A percentile compares a stretch with the other conserved stretches of the same genome.
Conservation (phyloP, 148 eudicot genomes). For the Spergularia bocconei region DNA sequence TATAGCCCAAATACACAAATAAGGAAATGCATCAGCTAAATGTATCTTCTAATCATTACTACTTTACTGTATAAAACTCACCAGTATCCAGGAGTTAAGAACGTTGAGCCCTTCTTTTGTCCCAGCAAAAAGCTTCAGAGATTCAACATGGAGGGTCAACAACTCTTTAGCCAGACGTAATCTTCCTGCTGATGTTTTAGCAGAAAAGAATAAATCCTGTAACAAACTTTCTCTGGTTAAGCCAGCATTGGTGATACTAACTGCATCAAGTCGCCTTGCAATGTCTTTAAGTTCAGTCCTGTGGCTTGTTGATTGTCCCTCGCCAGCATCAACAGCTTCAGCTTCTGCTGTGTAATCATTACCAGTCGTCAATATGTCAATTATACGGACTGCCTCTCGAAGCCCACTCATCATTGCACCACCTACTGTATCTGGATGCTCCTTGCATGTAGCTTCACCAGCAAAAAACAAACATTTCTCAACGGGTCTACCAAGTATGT, state of each 20-base stretch:
- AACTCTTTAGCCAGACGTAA: conserved; percentile 86
- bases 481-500: conserved; percentile 87
- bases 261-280: conserved; percentile 72
- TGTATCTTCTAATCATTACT: conserved; percentile 3
- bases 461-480: conserved; percentile 94
- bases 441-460: conserved; percentile 99
- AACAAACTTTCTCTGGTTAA: conserved; percentile 56
- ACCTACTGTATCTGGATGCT: conserved; percentile 99
- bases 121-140: conserved; percentile 90
- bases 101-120: conserved; percentile 77
- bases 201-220: conserved; percentile 67
- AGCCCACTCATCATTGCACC: conserved; percentile 99
- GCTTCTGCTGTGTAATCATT: conserved; percentile 85
- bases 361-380: conserved; percentile 74
- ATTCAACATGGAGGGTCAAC: conserved; percentile 69
- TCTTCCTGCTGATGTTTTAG: conserved; percentile 82
- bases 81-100: conserved; percentile 96
- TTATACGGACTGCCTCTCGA: conserved; percentile 93
- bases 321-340: conserved; percentile 75
- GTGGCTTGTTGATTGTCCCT: conserved; percentile 66
- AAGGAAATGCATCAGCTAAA: neutral
- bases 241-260: conserved; percentile 49
- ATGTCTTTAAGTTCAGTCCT: conserved; percentile 84
- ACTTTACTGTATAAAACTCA: conserved; percentile 24
- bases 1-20: neutral